Conservation (phyloP, 352 stramenopile genomes). For the Phytopythium mirpurense region DNA sequence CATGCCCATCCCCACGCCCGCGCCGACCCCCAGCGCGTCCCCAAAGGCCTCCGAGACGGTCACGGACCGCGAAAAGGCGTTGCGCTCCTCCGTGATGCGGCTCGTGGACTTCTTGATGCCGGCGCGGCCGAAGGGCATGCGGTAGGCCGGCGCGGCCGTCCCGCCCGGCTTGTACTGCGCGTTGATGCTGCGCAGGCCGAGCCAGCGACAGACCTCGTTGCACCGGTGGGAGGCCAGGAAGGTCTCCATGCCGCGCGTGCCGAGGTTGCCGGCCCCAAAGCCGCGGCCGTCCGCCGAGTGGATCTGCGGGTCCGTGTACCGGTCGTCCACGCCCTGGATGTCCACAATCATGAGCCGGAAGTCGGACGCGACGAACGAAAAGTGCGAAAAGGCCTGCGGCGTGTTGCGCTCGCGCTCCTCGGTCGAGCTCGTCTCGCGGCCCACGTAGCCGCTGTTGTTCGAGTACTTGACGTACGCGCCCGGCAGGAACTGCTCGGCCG, state of each 20-base stretch:
- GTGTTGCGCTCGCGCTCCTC: conserved; percentile 83
- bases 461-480: conserved; percentile 86
- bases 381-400: conserved; percentile 80
- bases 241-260: conserved; percentile 83
- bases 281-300: conserved; percentile 72
- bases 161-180: conserved; percentile 73
- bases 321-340: conserved; percentile 82
- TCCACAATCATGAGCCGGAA: conserved; percentile 85
- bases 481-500: conserved; percentile 70
- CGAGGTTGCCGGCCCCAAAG: conserved; percentile 82
- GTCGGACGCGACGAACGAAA: conserved; percentile 80
- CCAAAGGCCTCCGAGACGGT: conserved; percentile 77
- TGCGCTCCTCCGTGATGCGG: conserved; percentile 74
- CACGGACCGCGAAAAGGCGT: conserved; percentile 75
- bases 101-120: conserved; percentile 85
- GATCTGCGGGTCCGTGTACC: conserved; percentile 83
- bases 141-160: conserved; percentile 71
- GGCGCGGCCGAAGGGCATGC: conserved; percentile 70
- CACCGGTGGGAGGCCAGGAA: conserved; percentile 84
- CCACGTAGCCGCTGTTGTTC: conserved; percentile 84
- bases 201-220: conserved; percentile 83
- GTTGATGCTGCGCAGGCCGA: conserved; percentile 70
- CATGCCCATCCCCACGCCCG: not conserved
- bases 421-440: conserved; percentile 69
- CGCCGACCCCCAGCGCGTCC: conserved; percentile 18